These are phyloP conservation scores for Colletotrichum cordylinicola DNA, from an alignment of 2,329 filamentous ascomycete genomes.

Conservation along the genomic window DNA sequence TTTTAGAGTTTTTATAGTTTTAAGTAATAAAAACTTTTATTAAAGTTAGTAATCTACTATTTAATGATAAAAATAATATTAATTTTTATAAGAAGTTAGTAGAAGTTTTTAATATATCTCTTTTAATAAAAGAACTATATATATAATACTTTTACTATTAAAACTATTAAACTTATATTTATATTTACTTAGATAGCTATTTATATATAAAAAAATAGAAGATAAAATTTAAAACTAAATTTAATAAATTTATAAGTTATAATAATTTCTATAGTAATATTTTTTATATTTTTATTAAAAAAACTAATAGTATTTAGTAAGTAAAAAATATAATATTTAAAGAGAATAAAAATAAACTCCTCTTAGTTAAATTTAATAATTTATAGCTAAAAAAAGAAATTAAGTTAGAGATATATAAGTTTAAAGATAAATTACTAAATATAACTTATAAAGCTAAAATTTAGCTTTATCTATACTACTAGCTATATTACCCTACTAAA, in stretches of 20 bases:
- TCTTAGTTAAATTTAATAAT: neutral
- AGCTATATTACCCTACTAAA: neutral
- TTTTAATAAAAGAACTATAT: too few relatives aligned
- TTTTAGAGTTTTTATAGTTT: too few relatives aligned
- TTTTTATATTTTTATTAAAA: neutral
- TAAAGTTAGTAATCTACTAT: too few relatives aligned
- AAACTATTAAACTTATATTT: too few relatives aligned
- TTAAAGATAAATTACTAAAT: neutral
- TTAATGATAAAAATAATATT: too few relatives aligned
- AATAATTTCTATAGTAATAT: neutral
- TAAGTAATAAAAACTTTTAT: too few relatives aligned
- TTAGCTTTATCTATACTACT: neutral
- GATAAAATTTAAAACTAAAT: neutral
- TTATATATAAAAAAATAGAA: neutral
- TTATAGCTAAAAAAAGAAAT: neutral
- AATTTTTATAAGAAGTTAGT: too few relatives aligned
- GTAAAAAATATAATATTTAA: neutral
- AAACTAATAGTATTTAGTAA: neutral
- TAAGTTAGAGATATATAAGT: neutral
- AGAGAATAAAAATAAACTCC: neutral
- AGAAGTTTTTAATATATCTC: too few relatives aligned
- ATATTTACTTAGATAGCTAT: neutral
- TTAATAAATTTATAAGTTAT: neutral
- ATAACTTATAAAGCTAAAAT: neutral
- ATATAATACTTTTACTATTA: too few relatives aligned